phyloP scores from a whole-genome alignment of 1,284 basidiomycete genomes.

The Cryptococcus sp. region DNA sequence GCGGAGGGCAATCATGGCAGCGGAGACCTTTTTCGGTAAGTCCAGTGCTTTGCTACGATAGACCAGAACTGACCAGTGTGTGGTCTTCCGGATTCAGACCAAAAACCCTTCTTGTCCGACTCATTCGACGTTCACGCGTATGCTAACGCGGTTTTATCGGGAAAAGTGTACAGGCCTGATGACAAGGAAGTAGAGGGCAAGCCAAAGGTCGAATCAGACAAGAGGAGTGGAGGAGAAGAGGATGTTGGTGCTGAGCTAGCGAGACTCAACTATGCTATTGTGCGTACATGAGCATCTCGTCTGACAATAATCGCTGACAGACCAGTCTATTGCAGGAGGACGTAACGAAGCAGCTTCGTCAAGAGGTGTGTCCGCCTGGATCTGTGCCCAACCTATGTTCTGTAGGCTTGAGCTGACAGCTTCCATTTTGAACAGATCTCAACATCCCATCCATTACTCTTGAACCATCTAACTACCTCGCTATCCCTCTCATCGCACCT shows the following conservation, averaged over 20 bases:
- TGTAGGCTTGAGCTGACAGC: not conserved
- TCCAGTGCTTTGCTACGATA: not conserved
- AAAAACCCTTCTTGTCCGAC: conserved; percentile 53
- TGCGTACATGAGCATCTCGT: conserved; percentile 18
- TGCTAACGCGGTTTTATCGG: conserved; percentile 80
- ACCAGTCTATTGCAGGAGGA: conserved; percentile 61
- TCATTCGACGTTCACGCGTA: conserved; percentile 84
- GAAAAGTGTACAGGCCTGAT: conserved; percentile 66
- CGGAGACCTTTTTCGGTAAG: conserved; percentile 17
- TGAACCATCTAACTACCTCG: conserved; percentile 61
- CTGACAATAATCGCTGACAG: conserved; percentile 2
- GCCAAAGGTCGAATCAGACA: conserved; percentile 8
- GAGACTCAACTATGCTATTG: conserved; percentile 74
- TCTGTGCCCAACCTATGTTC: not conserved
- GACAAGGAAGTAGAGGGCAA: conserved; percentile 16
- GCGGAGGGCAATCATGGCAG: conserved; percentile 3
- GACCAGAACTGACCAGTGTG: not conserved
- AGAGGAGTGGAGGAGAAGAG: conserved; percentile 15
- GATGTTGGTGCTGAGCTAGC: conserved; percentile 83
- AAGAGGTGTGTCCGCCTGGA: conserved; percentile 61
- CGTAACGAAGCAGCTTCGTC: conserved; percentile 80
- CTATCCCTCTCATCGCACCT: conserved; percentile 60
- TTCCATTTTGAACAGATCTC: conserved; percentile 44
- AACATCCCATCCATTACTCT: conserved; percentile 51
- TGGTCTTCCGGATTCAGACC: conserved; percentile 29